These are phyloP conservation scores for Colletotrichum eleusines DNA, from an alignment of 2,329 filamentous ascomycete genomes.

Conservation along the genomic window DNA sequence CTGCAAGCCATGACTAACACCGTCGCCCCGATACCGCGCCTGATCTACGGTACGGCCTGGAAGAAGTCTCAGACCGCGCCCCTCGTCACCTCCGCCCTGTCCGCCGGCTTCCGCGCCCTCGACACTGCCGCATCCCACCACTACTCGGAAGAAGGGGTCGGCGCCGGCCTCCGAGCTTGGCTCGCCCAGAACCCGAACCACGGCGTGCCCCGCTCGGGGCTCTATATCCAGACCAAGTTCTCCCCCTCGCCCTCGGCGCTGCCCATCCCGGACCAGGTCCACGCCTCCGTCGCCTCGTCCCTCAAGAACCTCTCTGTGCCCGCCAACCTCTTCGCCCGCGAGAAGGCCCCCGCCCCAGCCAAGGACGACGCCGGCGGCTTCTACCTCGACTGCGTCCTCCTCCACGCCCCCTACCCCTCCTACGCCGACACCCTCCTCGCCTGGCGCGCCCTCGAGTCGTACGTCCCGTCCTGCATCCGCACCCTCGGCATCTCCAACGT, in stretches of 20 bases:
- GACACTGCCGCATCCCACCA: slow-evolving; percentile 84
- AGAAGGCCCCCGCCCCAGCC: neutral
- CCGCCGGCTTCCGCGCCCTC: slow-evolving; percentile 76
- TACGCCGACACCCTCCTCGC: slow-evolving; percentile 67
- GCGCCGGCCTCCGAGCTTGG: slow-evolving; percentile 67
- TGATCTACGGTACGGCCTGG: slow-evolving; percentile 89
- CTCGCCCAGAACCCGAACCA: slow-evolving; percentile 35
- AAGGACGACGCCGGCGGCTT: slow-evolving; percentile 45
- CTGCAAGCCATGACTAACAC: slow-evolving; percentile 13
- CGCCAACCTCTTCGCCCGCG: slow-evolving; percentile 13
- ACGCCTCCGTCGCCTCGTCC: slow-evolving; percentile 75
- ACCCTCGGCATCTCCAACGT: slow-evolving; percentile 82
- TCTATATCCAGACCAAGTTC: slow-evolving; percentile 82
- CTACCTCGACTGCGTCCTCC: slow-evolving; percentile 80
- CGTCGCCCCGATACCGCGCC: slow-evolving; percentile 57
- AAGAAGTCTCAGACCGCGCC: slow-evolving; percentile 77
- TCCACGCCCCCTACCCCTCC: slow-evolving; percentile 70
- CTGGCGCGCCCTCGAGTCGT: slow-evolving; percentile 75
- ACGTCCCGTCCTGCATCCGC: slow-evolving; percentile 73
- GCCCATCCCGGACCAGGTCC: slow-evolving; percentile 73
- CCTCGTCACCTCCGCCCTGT: slow-evolving; percentile 77
- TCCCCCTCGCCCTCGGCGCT: slow-evolving; percentile 48
- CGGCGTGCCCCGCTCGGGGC: slow-evolving; percentile 51
- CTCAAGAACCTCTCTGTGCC: slow-evolving; percentile 69
- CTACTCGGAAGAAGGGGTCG: slow-evolving; percentile 80